These are phyloP conservation scores for Bipolaris cookei DNA, from an alignment of 2,329 filamentous ascomycete species.

Conservation along the genomic window DNA sequence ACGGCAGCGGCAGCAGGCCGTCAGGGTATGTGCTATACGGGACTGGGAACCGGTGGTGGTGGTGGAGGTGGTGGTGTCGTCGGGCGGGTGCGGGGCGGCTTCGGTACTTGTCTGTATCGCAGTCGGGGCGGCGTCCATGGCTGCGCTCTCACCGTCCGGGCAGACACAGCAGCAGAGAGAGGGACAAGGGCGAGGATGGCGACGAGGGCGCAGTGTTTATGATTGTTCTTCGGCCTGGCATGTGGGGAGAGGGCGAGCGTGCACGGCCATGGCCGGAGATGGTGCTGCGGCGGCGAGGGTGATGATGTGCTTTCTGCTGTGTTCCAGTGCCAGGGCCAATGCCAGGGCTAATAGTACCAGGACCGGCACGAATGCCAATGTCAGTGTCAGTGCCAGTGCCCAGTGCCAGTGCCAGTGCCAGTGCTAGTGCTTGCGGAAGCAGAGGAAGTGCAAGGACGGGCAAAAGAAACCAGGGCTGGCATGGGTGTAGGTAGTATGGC, in stretches of 20 bases:
- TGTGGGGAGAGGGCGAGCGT: constrained; percentile 10
- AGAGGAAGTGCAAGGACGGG: no score
- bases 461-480: no score
- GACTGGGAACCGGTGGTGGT: constrained; percentile 42
- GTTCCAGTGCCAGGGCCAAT: not conserved
- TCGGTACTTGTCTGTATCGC: constrained; percentile 27
- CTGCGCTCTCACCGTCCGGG: constrained; percentile 15
- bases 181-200: constrained; percentile 10
- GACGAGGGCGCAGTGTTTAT: constrained; percentile 8
- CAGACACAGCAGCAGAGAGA: constrained; percentile 12
- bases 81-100: constrained; percentile 26
- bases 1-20: constrained; percentile 79
- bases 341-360: not conserved
- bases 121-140: constrained; percentile 32
- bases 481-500: no score
- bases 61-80: constrained; percentile 25
- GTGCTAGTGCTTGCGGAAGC: no score
- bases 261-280: constrained; percentile 31
- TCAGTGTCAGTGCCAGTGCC: not conserved
- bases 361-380: no score
- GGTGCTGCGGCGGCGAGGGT: constrained; percentile 24
- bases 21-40: constrained; percentile 77
- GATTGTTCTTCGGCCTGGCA: not conserved
- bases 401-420: no score
- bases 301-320: constrained; percentile 15